A percentile compares a stretch with the other conserved stretches of the same genome.
Conservation (phyloP, 2,329 filamentous ascomycete genomes). For the Dothistroma pini region DNA sequence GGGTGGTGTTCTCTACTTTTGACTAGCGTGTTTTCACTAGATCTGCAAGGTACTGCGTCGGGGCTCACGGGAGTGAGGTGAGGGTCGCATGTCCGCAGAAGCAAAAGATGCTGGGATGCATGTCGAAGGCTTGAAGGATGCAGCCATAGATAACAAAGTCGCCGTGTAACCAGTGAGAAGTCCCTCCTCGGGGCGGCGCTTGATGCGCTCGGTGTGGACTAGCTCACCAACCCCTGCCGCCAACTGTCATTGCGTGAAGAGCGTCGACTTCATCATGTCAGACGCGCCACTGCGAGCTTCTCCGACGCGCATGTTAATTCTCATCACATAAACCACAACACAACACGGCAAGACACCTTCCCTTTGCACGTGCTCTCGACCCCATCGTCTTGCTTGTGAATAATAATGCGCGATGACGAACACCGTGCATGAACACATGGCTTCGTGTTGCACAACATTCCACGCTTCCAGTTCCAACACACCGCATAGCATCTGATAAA, state of each 20-base stretch:
- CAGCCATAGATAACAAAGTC: background rate
- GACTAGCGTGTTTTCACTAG: no score
- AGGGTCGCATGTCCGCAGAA: background rate
- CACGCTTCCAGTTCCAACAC: background rate
- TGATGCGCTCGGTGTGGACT: background rate
- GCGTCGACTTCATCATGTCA: background rate
- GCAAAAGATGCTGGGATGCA: background rate
- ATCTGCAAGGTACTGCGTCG: no score
- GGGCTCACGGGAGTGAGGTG: no score
- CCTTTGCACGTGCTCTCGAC: background rate
- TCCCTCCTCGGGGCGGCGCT: background rate
- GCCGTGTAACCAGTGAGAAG: background rate
- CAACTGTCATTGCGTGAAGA: background rate
- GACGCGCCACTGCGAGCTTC: background rate
- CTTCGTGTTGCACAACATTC: background rate
- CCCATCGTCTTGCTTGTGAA: background rate
- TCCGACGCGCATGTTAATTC: background rate
- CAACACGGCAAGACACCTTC: background rate
- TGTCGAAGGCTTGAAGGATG: background rate
- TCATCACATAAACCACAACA: background rate
- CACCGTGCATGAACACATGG: background rate
- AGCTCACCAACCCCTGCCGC: background rate
- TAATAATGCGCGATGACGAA: background rate
- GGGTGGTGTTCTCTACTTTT: no score
- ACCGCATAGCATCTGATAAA: background rate